Evolutionary conservation across 805 yeast species (phyloP).

Genomic region (Candida hungchunana): DNA sequence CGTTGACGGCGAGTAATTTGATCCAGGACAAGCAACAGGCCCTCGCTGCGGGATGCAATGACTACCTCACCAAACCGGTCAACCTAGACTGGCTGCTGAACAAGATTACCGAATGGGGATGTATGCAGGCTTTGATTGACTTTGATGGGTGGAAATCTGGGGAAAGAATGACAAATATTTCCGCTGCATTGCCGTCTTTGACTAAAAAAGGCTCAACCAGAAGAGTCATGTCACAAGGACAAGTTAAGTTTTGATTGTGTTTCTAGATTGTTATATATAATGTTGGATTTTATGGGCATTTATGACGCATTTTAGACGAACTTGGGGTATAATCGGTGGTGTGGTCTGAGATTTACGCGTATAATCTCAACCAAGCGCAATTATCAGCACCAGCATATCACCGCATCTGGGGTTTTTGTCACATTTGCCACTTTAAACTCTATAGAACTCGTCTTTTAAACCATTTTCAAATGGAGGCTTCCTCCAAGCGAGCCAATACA

Average conservation of each 20-base stretch:
- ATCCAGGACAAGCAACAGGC: slow-evolving; percentile 86
- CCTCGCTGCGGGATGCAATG: slow-evolving; percentile 95
- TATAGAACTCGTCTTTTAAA: no score
- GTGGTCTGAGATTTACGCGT: no score
- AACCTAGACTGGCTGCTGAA: slow-evolving; percentile 90
- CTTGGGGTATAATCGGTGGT: no score
- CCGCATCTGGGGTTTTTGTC: no score
- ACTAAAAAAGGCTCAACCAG: slow-evolving; percentile 18
- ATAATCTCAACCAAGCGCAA: no score
- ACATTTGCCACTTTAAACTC: no score
- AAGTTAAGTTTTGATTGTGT: background rate
- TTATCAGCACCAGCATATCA: no score
- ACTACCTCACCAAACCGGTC: slow-evolving; percentile 93
- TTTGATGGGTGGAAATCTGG: slow-evolving; percentile 84
- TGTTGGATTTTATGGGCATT: no score
- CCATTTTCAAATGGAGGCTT: no score
- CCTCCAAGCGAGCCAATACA: no score
- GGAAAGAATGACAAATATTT: slow-evolving; percentile 36
- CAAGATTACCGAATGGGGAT: slow-evolving; percentile 97
- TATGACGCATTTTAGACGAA: no score
- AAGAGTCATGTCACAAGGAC: slow-evolving; percentile 3
- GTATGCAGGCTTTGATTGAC: slow-evolving; percentile 96
- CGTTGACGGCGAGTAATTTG: slow-evolving; percentile 88
- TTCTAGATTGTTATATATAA: no score
- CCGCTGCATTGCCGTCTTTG: slow-evolving; percentile 26